phyloP scores from a whole-genome alignment of 495 filamentous ascomycete genomes.

The Penicillium tannophilum region DNA sequence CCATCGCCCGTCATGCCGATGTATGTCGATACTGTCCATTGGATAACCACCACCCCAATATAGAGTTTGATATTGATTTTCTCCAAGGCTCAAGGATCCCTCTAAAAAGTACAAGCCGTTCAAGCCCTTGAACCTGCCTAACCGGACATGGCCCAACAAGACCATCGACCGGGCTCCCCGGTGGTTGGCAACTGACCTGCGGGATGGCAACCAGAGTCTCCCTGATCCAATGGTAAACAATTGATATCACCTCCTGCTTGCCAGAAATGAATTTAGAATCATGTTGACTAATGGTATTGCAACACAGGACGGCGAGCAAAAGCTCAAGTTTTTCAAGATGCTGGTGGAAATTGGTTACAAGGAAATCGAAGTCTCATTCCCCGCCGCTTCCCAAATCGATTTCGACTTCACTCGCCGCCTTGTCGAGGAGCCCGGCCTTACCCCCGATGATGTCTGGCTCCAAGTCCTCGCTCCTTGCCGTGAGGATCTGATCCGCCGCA shows the following conservation, averaged over 20 bases:
- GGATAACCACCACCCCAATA: neutral
- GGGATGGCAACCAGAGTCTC: slow-evolving; percentile 88
- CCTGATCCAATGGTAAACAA: slow-evolving; percentile 79
- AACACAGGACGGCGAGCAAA: slow-evolving; percentile 82
- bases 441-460: slow-evolving; percentile 93
- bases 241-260: neutral
- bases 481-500: slow-evolving; percentile 87
- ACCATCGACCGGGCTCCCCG: slow-evolving; percentile 75
- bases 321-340: slow-evolving; percentile 95
- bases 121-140: slow-evolving; percentile 74
- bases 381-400: slow-evolving; percentile 89
- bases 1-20: slow-evolving; percentile 41
- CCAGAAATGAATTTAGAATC: neutral
- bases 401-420: slow-evolving; percentile 92
- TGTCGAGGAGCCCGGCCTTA: slow-evolving; percentile 80
- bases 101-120: slow-evolving; percentile 86
- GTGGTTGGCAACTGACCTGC: slow-evolving; percentile 83
- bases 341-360: slow-evolving; percentile 93
- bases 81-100: slow-evolving; percentile 84
- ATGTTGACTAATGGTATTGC: slow-evolving; percentile 1
- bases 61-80: slow-evolving; percentile 9
- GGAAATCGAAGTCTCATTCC: slow-evolving; percentile 97
- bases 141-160: slow-evolving; percentile 89
- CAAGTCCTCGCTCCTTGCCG: slow-evolving; percentile 94
- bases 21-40: slow-evolving; percentile 28